Percentiles rank a stretch among this genome's conserved stretches.
phyloP scores from a whole-genome alignment of 164 flowering plant genomes.

The Dillenia suffruticosa region DNA sequence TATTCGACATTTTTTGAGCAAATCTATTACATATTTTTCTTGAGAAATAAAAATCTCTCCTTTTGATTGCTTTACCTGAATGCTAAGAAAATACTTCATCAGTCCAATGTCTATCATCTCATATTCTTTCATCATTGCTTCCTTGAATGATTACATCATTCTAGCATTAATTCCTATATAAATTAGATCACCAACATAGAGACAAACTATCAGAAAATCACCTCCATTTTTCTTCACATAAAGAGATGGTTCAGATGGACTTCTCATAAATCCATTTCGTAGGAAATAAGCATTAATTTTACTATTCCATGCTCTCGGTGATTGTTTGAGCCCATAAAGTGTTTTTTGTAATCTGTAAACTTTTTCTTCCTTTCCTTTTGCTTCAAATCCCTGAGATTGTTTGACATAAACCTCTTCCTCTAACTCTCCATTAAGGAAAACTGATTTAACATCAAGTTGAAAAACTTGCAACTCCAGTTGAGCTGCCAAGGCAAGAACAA shows the following conservation, averaged over 20 bases:
- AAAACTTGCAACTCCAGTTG: too few relatives aligned
- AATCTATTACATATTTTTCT: neutral
- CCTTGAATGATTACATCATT: slow-evolving; percentile 2
- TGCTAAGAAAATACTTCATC: slow-evolving; percentile 1
- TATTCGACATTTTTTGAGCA: neutral
- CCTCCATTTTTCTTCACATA: too few relatives aligned
- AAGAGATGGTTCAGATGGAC: slow-evolving; percentile 1
- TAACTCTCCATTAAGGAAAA: too few relatives aligned
- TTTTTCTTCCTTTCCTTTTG: neutral
- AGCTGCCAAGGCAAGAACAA: too few relatives aligned
- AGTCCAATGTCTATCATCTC: slow-evolving; percentile 8
- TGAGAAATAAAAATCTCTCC: neutral
- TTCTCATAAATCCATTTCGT: neutral
- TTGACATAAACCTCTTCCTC: too few relatives aligned
- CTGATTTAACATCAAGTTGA: too few relatives aligned
- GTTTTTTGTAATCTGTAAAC: neutral
- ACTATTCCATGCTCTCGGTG: neutral
- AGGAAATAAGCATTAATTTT: slow-evolving; percentile 5
- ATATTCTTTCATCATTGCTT: slow-evolving; percentile 1
- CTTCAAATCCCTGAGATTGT: too few relatives aligned
- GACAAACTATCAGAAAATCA: too few relatives aligned
- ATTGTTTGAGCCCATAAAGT: neutral
- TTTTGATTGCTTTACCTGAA: neutral
- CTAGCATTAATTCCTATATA: neutral
- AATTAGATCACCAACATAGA: slow-evolving; percentile 9